Evolutionary conservation across 2,329 filamentous ascomycete genomes (phyloP), one percentile per base, ranked within the genome.

Genomic region (Cadophora malorum): DNA sequence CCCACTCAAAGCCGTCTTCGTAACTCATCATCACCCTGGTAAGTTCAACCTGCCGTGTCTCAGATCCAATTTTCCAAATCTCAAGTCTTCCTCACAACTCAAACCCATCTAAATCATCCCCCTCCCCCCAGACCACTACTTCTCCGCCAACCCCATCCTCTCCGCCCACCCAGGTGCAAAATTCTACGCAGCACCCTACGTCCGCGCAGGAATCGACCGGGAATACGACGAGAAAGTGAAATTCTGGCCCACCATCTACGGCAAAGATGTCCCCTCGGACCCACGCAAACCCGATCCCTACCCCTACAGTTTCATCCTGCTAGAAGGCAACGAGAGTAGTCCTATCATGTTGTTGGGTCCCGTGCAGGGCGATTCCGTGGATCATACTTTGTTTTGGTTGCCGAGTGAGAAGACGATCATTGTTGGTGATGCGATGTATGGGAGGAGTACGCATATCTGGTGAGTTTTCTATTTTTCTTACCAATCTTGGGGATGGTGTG

Each of bases 361-460:
- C n/a, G 64, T 66, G 31, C 64, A 66, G 38, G 64, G 64, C 7
- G 64, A 66, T n/a, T 60, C 53, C 3, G 64, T 66, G n/a, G 61
- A 66, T 38, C 55, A 66, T 52, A 66, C 64, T 3, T 10, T 66
- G 7, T 61, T 66, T 28, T 66, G 55, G 64, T 50, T 66, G 25
- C 64, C 64, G 28, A 60, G 14, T 31, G 64, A 66, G 56, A 66
- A 49, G 31, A 61, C 56, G 21, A 61, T 66, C 12, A 50, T 66
- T 4, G 28, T 38, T 3, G 64, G 64, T 28, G 64, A 66, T 52
- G 64, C 64, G 16, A 28, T 66, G 47, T 66, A 66, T 50, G 64
- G 50, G 31, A 21, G 64, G 28, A 66, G 64, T 59, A 60, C 64
- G n/a, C 64, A 66, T 25, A 19, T 66, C 3, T 66, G 55, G 56